A percentile compares a stretch with the other conserved stretches of the same genome.
Evolutionary conservation across 805 yeast genomes (phyloP).

Genomic region (Ogataea allantospora): DNA sequence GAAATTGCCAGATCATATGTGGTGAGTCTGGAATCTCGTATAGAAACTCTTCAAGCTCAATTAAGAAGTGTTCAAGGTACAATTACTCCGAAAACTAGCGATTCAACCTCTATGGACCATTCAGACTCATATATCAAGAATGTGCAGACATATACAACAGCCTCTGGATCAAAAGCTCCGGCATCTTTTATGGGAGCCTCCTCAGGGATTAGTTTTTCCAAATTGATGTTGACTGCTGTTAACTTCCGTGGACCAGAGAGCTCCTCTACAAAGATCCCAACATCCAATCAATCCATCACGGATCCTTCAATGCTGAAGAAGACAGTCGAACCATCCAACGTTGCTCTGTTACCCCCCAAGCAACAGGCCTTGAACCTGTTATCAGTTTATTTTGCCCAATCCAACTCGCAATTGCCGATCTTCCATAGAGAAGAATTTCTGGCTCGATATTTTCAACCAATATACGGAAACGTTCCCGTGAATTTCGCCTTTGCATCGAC

Average conservation of each 20-base stretch:
- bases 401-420: slow-evolving; percentile 81
- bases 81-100: neutral
- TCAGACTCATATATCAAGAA: slow-evolving; percentile 20
- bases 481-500: slow-evolving; percentile 58
- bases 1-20: slow-evolving; percentile 82
- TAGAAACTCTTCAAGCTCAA: slow-evolving; percentile 53
- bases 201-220: slow-evolving; percentile 71
- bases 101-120: neutral
- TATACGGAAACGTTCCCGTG: slow-evolving; percentile 67
- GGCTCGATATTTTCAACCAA: slow-evolving; percentile 64
- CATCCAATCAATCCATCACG: slow-evolving; percentile 18
- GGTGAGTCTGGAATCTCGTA: slow-evolving; percentile 64
- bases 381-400: slow-evolving; percentile 67
- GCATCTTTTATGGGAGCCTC: slow-evolving; percentile 47
- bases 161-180: slow-evolving; percentile 33
- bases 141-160: slow-evolving; percentile 30
- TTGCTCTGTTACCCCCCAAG: slow-evolving; percentile 66
- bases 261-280: slow-evolving; percentile 3
- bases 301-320: slow-evolving; percentile 32
- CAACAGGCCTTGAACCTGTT: slow-evolving; percentile 64
- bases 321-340: slow-evolving; percentile 26
- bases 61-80: slow-evolving; percentile 32
- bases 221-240: slow-evolving; percentile 74
- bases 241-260: slow-evolving; percentile 42
- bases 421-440: slow-evolving; percentile 80